Evolutionary conservation across 108 stramenopile genomes (phyloP).

Genomic region (Ochromonas danica): DNA sequence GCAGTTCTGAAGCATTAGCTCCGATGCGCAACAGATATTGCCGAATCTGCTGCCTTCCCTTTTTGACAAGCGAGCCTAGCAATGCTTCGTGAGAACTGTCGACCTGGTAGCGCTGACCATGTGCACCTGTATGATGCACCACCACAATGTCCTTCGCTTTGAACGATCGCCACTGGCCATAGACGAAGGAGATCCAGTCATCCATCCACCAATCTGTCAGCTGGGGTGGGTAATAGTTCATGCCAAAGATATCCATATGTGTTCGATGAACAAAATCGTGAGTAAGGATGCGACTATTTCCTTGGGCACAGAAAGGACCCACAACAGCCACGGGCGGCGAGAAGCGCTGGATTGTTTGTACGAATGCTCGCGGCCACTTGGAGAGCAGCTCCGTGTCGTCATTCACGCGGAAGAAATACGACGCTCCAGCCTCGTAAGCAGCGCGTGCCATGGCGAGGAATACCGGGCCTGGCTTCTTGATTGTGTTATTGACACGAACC

Average conservation of each 20-base stretch:
- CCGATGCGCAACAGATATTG: background rate
- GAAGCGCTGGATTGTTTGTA: conserved; percentile 43
- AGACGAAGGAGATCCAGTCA: conserved; percentile 58
- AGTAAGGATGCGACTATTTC: conserved; percentile 49
- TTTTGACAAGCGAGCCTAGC: background rate
- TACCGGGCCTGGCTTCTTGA: conserved; percentile 58
- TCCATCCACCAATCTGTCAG: conserved; percentile 62
- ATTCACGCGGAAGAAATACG: conserved; percentile 58
- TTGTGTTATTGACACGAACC: conserved; percentile 50
- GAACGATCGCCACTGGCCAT: conserved; percentile 57
- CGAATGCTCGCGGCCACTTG: conserved; percentile 46
- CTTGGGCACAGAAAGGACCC: conserved; percentile 41
- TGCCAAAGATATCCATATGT: conserved; percentile 59
- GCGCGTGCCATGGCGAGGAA: conserved; percentile 54
- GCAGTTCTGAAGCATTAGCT: no score
- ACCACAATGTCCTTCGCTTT: conserved; percentile 55
- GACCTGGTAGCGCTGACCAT: conserved; percentile 62
- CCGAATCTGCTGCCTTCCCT: conserved; percentile 15
- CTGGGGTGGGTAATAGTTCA: conserved; percentile 53
- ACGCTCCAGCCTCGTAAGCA: conserved; percentile 50
- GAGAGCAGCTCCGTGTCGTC: conserved; percentile 55
- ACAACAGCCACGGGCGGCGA: conserved; percentile 48
- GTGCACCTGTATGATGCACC: conserved; percentile 60
- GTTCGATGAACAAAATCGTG: conserved; percentile 58
- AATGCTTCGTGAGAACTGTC: conserved; percentile 42